Conservation (phyloP, 345 rosid species). For the Lepidium didymum region DNA sequence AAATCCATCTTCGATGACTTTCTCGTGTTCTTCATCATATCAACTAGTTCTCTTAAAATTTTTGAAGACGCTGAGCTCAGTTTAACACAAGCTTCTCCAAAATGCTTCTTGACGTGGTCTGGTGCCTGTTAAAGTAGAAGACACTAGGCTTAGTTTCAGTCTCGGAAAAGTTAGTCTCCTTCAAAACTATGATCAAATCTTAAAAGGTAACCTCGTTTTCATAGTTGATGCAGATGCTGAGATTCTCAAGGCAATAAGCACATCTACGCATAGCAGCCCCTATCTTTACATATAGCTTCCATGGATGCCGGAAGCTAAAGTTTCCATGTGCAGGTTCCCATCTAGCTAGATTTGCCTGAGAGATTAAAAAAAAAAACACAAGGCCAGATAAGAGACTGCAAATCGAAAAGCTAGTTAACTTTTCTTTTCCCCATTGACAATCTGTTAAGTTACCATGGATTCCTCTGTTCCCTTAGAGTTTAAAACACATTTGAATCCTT, state of each 20-base stretch:
- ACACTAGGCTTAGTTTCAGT: slow-evolving; percentile 1
- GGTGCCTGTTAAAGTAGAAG: slow-evolving; percentile 37
- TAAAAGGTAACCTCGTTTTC: slow-evolving; percentile 39
- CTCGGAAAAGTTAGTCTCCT: background rate
- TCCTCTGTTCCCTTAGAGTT: slow-evolving; percentile 74
- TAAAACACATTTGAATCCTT: slow-evolving; percentile 54
- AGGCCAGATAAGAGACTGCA: background rate
- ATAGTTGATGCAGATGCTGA: slow-evolving; percentile 35
- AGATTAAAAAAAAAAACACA: background rate
- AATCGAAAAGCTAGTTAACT: background rate
- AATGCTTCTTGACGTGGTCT: slow-evolving; percentile 36
- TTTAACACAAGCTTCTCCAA: slow-evolving; percentile 34
- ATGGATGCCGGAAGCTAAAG: slow-evolving; percentile 65
- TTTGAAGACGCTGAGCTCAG: slow-evolving; percentile 34
- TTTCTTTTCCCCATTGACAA: background rate
- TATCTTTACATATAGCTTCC: slow-evolving; percentile 67
- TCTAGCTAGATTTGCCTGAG: slow-evolving; percentile 55
- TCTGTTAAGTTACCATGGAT: slow-evolving; percentile 38
- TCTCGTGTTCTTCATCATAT: slow-evolving; percentile 35
- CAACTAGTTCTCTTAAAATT: slow-evolving; percentile 45
- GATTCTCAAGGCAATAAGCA: slow-evolving; percentile 60
- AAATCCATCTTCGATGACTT: slow-evolving; percentile 41
- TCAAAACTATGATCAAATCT: background rate
- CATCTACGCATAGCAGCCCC: slow-evolving; percentile 56
- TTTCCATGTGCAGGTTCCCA: slow-evolving; percentile 86